A percentile compares a stretch with the other conserved stretches of the same genome.
Evolutionary conservation across 2,329 filamentous ascomycete species (phyloP).

Genomic region (Colletotrichum sp.): DNA sequence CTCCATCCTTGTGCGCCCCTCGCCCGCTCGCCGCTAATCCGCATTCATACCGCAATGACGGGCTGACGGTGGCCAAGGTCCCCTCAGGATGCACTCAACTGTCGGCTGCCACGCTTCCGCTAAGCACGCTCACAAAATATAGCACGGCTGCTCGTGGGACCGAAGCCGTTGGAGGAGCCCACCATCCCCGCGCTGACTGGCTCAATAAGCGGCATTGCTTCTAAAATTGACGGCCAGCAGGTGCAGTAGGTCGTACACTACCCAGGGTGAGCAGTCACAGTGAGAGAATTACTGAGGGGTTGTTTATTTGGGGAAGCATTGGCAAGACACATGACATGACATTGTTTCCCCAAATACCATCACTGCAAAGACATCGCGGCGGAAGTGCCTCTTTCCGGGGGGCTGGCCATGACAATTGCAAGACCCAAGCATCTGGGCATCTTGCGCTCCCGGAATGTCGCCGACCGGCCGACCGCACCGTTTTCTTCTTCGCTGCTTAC

Average conservation of each 20-base stretch:
- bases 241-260: background rate
- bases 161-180: background rate
- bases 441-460: background rate
- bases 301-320: background rate
- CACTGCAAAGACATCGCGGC: background rate
- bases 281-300: background rate
- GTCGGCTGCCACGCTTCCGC: slow-evolving; percentile 10
- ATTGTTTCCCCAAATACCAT: background rate
- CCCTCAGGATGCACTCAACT: background rate
- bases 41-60: background rate
- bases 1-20: slow-evolving; percentile 5
- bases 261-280: background rate
- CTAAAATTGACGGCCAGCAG: background rate
- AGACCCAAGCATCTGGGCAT: background rate
- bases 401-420: background rate
- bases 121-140: background rate
- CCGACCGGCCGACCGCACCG: background rate
- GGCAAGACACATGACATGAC: background rate
- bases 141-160: slow-evolving; percentile 9
- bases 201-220: slow-evolving; percentile 11
- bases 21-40: background rate
- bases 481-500: background rate
- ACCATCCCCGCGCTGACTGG: slow-evolving; percentile 7
- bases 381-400: background rate
- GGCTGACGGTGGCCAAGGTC: background rate